phyloP scores from a whole-genome alignment of 345 rosid species.

The Atalantia buxifolia region DNA sequence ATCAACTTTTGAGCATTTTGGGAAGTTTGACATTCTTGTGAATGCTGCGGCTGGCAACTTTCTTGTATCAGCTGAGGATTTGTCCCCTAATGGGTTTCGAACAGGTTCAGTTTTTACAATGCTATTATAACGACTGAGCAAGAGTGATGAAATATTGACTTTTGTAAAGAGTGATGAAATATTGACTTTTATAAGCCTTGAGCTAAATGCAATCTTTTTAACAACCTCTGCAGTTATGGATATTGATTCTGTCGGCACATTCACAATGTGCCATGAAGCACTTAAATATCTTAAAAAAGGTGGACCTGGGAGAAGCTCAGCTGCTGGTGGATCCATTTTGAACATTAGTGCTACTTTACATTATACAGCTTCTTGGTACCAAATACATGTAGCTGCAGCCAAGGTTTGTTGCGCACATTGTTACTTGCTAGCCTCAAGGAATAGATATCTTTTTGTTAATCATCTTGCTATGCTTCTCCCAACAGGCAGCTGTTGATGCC shows the following conservation, averaged over 20 bases:
- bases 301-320: constrained; percentile 47
- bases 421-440: neutral
- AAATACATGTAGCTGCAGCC: constrained; percentile 83
- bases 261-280: constrained; percentile 67
- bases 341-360: constrained; percentile 83
- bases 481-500: constrained; percentile 80
- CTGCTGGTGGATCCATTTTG: constrained; percentile 53
- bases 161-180: neutral
- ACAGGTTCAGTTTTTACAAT: constrained; percentile 46
- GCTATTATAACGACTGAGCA: neutral
- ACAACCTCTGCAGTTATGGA: constrained; percentile 57
- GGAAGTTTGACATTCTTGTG: constrained; percentile 64
- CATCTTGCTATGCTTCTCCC: neutral
- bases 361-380: constrained; percentile 80
- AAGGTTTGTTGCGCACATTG: constrained; percentile 37
- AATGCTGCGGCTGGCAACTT: constrained; percentile 88
- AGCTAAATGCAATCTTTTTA: neutral
- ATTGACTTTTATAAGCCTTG: neutral
- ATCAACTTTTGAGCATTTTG: constrained; percentile 61
- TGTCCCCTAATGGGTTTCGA: constrained; percentile 77
- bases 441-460: neutral
- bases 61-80: constrained; percentile 70
- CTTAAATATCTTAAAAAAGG: constrained; percentile 72
- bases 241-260: constrained; percentile 79
- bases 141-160: too few relatives aligned